A percentile compares a stretch with the other conserved stretches of the same genome.
Conservation (phyloP, 2,329 filamentous ascomycete species). For the Diaporthe citri region DNA sequence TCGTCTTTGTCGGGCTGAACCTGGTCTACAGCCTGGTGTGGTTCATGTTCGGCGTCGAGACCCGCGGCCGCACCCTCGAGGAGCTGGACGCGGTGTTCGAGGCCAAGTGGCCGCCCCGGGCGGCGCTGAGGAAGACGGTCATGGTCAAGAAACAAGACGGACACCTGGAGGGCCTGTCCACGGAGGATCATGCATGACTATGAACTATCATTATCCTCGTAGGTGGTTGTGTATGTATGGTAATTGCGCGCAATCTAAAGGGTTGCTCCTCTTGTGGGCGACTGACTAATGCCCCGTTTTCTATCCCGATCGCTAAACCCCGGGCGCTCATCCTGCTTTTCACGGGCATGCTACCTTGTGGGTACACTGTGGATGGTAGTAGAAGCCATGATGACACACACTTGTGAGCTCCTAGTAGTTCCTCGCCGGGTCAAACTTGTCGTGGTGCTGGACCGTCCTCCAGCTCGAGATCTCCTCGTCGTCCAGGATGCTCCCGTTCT, state of each 20-base stretch:
- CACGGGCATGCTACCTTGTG: neutral
- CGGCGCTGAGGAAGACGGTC: constrained; percentile 51
- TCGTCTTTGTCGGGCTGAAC: constrained; percentile 50
- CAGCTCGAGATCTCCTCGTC: constrained; percentile 31
- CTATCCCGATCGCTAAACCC: neutral
- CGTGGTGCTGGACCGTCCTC: constrained; percentile 24
- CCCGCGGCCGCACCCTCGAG: constrained; percentile 54
- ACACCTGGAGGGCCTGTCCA: constrained; percentile 10
- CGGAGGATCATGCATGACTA: constrained; percentile 20
- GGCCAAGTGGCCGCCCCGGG: constrained; percentile 52
- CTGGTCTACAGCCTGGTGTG: constrained; percentile 46
- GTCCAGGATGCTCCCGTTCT: constrained; percentile 22
- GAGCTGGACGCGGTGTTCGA: constrained; percentile 59
- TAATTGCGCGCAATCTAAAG: constrained; percentile 7
- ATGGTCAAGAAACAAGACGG: constrained; percentile 45
- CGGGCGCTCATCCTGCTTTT: neutral
- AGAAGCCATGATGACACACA: no score
- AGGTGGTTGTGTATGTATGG: neutral
- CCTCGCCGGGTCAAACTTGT: constrained; percentile 37
- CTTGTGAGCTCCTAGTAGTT: constrained; percentile 17
- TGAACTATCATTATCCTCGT: constrained; percentile 25
- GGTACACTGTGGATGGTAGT: neutral
- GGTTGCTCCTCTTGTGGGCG: neutral
- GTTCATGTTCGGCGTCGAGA: constrained; percentile 50
- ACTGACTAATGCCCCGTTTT: neutral